Conservation (phyloP, 2,329 filamentous ascomycete genomes). For the Coniosporium tulheliwenetii region DNA sequence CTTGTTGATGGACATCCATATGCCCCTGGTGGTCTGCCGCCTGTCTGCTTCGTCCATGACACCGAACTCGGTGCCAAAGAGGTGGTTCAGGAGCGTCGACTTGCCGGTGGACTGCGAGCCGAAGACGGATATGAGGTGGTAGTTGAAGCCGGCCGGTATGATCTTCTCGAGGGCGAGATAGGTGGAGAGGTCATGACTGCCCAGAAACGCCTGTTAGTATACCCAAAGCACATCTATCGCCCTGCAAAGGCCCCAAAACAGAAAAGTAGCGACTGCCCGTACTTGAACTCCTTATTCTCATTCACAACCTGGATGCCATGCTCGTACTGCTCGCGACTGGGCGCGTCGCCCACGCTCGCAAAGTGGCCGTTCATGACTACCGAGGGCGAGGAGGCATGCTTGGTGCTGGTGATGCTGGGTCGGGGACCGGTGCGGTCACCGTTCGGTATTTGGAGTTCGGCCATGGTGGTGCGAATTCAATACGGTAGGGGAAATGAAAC, state of each 20-base stretch:
- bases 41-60: constrained; percentile 95
- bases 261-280: constrained; percentile 18
- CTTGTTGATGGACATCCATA: constrained; percentile 99
- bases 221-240: background rate
- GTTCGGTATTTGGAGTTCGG: constrained; percentile 15
- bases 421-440: constrained; percentile 17
- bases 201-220: constrained; percentile 8
- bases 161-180: constrained; percentile 72
- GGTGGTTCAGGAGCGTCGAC: constrained; percentile 86
- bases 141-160: constrained; percentile 88
- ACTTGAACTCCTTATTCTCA: constrained; percentile 96
- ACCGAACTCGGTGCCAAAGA: constrained; percentile 91
- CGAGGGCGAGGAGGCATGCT: constrained; percentile 19
- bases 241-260: no score
- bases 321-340: constrained; percentile 55
- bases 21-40: constrained; percentile 95
- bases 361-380: constrained; percentile 65
- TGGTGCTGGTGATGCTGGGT: constrained; percentile 5
- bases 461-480: constrained; percentile 10
- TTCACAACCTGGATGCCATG: constrained; percentile 96
- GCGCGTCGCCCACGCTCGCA: constrained; percentile 50
- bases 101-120: constrained; percentile 98
- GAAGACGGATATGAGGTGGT: constrained; percentile 97
- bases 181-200: constrained; percentile 57
- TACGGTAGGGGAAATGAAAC: no score